Evolutionary conservation across 2,329 filamentous ascomycete genomes (phyloP).

Genomic region (Onygena corvina): DNA sequence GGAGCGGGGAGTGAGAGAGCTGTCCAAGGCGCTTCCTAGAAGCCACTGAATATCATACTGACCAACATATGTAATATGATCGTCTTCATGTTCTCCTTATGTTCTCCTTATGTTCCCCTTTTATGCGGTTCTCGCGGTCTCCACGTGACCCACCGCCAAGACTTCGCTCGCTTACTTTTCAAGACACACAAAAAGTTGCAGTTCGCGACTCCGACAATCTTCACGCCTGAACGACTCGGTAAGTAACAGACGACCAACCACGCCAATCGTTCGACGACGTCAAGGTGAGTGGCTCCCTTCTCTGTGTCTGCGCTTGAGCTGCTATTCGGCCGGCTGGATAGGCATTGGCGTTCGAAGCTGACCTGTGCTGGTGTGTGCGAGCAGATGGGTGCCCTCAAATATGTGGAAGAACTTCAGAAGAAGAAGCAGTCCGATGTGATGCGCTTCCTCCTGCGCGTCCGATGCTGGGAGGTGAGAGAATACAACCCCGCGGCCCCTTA

Average conservation of each 20-base stretch:
- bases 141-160: neutral
- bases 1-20: constrained; percentile 13
- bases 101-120: neutral
- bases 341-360: constrained; percentile 4
- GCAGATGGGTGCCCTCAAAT: constrained; percentile 99
- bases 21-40: constrained; percentile 12
- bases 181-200: constrained; percentile 4
- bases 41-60: neutral
- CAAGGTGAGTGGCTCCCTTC: constrained; percentile 29
- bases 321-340: neutral
- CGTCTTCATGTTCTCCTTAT: neutral
- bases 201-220: neutral
- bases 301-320: neutral
- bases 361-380: constrained; percentile 9
- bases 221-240: constrained; percentile 25
- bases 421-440: constrained; percentile 99
- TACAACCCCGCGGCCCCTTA: constrained; percentile 1
- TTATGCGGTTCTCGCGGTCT: neutral
- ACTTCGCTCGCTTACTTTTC: constrained; percentile 7
- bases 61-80: neutral
- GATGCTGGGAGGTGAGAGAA: constrained; percentile 87
- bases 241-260: constrained; percentile 34
- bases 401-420: constrained; percentile 99
- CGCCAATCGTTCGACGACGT: constrained; percentile 34
- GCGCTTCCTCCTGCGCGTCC: constrained; percentile 98